Evolutionary conservation across 2,329 filamentous ascomycete genomes (phyloP), one percentile per base, ranked within the genome.

Genomic region (Colletotrichum camelliae): DNA sequence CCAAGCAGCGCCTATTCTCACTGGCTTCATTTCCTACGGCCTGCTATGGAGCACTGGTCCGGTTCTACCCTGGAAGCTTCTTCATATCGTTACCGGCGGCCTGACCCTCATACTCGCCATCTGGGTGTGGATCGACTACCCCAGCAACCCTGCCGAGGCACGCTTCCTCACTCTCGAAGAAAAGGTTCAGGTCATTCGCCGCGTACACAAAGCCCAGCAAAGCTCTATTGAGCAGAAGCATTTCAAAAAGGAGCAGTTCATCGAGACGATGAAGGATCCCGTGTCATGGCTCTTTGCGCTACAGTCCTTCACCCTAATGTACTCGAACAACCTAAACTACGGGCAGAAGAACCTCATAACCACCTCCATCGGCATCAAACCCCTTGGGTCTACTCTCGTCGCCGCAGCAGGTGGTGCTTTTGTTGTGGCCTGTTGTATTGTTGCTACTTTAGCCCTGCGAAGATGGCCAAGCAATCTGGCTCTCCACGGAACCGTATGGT

Each of bases 21-120:
- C 84, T 0, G 85, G 83, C 0, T 83, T 87, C 29, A 80, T 87
- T 4, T 83, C 85, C 1, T 87, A 87, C 68, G 86, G 85, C 1
- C 80, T 87, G 0, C 81, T 87, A 4, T 87, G 81, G 74, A 83
- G 78, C 48, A 78, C 82, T 7, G 81, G 80, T 16, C 55, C 74
- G 4, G 80, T 84, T 3, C 77, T 82, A 2, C 83, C 84, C 2
- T 85, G 85, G 85, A 86, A 86, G 74, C 76, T 85, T 1, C 83
- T 86, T 65, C 85, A 85, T 81, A 82, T 87, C 13, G 79, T 84
- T 39, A 86, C 83, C 0, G 85, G 85, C 2, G 81, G 81, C 0
- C 61, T 85, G 1, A 84, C 85, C 0, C 67, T 86, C 0, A 2
- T 86, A 2, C 78, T 86, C 1, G 80, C 84, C 1, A 71, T 83